Conservation (phyloP, 2,329 filamentous ascomycete species). For the Hypoxylon sp. region DNA sequence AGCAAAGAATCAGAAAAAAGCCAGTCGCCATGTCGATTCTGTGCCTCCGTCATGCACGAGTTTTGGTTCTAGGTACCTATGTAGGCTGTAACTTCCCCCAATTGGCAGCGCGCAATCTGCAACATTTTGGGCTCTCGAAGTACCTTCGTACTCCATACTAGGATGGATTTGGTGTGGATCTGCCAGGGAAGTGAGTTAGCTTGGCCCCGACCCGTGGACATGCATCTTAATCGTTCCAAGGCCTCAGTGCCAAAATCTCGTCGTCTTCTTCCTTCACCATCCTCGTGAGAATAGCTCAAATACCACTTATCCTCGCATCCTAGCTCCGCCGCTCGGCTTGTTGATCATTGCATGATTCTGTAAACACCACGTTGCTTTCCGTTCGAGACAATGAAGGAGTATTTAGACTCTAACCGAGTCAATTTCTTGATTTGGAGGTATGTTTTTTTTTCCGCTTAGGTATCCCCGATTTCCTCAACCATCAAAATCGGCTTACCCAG, state of each 20-base stretch:
- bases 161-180: constrained; percentile 41
- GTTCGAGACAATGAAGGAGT: constrained; percentile 68
- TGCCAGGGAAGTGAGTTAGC: constrained; percentile 41
- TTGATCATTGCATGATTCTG: constrained; percentile 13
- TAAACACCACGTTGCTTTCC: neutral
- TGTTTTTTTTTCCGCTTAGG: constrained; percentile 57
- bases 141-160: constrained; percentile 35
- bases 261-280: constrained; percentile 46
- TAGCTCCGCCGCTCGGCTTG: constrained; percentile 16
- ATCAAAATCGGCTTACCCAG: constrained; percentile 2
- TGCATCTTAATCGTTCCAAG: constrained; percentile 47
- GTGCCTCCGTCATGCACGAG: constrained; percentile 13
- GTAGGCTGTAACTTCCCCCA: constrained; percentile 37
- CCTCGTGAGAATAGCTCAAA: constrained; percentile 38
- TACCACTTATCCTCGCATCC: constrained; percentile 26
- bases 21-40: constrained; percentile 2
- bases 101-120: constrained; percentile 35
- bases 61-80: constrained; percentile 26
- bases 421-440: constrained; percentile 81
- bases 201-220: constrained; percentile 46
- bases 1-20: constrained; percentile 5
- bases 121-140: constrained; percentile 31
- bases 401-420: constrained; percentile 76
- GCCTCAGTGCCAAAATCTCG: constrained; percentile 45
- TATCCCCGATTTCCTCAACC: constrained; percentile 44